Percentiles rank a stretch among this genome's conserved stretches.
Conservation (phyloP, 1,284 basidiomycete species). For the Boletus mariae region DNA sequence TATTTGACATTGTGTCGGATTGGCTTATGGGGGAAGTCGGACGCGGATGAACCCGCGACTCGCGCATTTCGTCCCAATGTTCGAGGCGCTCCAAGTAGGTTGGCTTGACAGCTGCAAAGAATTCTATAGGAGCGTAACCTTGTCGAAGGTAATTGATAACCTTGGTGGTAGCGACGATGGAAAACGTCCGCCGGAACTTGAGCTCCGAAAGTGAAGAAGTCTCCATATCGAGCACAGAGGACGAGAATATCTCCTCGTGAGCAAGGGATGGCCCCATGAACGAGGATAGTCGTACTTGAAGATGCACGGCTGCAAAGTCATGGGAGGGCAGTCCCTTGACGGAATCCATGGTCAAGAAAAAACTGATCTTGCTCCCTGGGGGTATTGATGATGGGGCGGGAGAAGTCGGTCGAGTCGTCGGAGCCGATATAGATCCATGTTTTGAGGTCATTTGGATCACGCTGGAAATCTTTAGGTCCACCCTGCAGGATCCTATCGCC, state of each 20-base stretch:
- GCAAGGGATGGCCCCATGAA: constrained; percentile 68
- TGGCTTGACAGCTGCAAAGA: constrained; percentile 78
- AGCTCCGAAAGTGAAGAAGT: constrained; percentile 70
- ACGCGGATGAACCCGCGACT: constrained; percentile 47
- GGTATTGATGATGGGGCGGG: constrained; percentile 62
- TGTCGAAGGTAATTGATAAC: constrained; percentile 69
- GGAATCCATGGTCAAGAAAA: constrained; percentile 79
- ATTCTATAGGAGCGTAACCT: constrained; percentile 81
- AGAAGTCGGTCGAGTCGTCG: constrained; percentile 67
- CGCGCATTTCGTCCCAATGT: constrained; percentile 87
- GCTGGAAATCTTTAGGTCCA: constrained; percentile 77
- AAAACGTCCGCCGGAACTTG: constrained; percentile 77
- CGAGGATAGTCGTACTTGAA: constrained; percentile 80
- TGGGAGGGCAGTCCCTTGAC: constrained; percentile 85
- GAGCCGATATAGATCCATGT: constrained; percentile 55
- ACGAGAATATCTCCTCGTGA: constrained; percentile 82
- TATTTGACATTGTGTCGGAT: constrained; percentile 35
- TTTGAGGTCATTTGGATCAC: constrained; percentile 56
- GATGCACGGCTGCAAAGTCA: constrained; percentile 80
- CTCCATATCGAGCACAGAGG: constrained; percentile 71
- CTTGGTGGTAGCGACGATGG: constrained; percentile 71
- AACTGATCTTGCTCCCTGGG: constrained; percentile 74
- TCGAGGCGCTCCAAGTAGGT: constrained; percentile 86
- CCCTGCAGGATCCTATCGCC: constrained; percentile 87
- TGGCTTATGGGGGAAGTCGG: constrained; percentile 33